Conservation (phyloP, 306 rosid genomes). For the Elaeagnus macrophylla region DNA sequence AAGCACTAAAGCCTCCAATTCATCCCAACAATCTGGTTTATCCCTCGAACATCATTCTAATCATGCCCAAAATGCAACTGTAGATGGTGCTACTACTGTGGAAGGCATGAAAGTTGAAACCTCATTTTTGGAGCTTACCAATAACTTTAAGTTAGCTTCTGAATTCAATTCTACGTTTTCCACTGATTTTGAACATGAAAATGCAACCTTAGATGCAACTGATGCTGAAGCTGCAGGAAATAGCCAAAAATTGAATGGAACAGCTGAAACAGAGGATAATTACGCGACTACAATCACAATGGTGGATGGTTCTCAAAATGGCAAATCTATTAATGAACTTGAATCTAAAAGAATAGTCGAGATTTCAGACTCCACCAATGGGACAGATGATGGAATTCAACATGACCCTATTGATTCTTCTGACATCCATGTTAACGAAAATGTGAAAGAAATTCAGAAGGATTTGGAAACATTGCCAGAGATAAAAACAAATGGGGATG, state of each 20-base stretch:
- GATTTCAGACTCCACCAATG: slow-evolving; percentile 29
- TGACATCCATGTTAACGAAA: slow-evolving; percentile 42
- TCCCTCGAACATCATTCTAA: slow-evolving; percentile 8
- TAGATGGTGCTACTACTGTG: slow-evolving; percentile 19
- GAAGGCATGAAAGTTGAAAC: slow-evolving; percentile 20
- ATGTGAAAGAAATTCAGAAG: slow-evolving; percentile 33
- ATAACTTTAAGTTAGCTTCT: slow-evolving; percentile 14
- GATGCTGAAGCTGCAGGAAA: slow-evolving; percentile 25
- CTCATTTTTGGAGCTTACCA: slow-evolving; percentile 24
- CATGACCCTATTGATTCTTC: slow-evolving; percentile 58
- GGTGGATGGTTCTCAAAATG: slow-evolving; percentile 33
- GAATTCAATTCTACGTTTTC: slow-evolving; percentile 21
- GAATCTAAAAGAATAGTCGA: slow-evolving; percentile 25
- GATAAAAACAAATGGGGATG: slow-evolving; percentile 39
- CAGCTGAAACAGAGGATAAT: slow-evolving; percentile 28
- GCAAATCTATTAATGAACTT: slow-evolving; percentile 23
- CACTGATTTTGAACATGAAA: slow-evolving; percentile 28
- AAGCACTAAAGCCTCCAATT: slow-evolving; percentile 6
- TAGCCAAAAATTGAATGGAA: slow-evolving; percentile 14
- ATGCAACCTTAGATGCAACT: slow-evolving; percentile 19
- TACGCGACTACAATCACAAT: slow-evolving; percentile 16
- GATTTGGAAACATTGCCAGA: slow-evolving; percentile 71
- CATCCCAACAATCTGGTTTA: slow-evolving; percentile 31
- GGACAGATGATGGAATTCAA: slow-evolving; percentile 28
- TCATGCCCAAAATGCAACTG: slow-evolving; percentile 17